A percentile compares a stretch with the other conserved stretches of the same genome.
Conservation (phyloP, 495 filamentous ascomycete genomes). For the Hapsidospora chrysogenum region DNA sequence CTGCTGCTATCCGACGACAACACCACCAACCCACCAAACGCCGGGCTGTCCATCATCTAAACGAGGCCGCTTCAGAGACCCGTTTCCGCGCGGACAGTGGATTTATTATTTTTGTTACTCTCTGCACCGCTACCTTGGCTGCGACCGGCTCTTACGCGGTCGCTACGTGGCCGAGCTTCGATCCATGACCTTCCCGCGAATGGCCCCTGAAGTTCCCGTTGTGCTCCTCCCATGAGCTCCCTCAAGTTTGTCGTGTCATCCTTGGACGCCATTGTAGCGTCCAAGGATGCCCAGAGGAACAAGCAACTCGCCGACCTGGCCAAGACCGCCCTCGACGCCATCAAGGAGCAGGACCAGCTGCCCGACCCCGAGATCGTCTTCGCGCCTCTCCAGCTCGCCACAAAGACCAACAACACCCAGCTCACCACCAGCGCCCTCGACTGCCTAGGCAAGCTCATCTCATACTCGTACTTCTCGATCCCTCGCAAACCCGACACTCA, state of each 20-base stretch:
- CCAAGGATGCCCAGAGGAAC: slow-evolving; percentile 69
- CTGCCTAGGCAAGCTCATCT: slow-evolving; percentile 96
- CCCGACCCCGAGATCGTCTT: slow-evolving; percentile 85
- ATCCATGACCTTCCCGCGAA: too few relatives aligned
- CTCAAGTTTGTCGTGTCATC: slow-evolving; percentile 89
- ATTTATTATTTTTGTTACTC: too few relatives aligned
- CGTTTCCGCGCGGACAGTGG: too few relatives aligned
- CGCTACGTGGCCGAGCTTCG: too few relatives aligned
- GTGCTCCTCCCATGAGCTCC: slow-evolving; percentile 57
- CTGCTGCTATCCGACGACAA: too few relatives aligned
- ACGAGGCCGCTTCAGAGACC: too few relatives aligned
- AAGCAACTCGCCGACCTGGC: slow-evolving; percentile 67
- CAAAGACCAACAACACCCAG: slow-evolving; percentile 64
- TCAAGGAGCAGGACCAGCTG: slow-evolving; percentile 55
- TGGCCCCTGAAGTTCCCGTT: too few relatives aligned
- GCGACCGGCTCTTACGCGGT: too few relatives aligned
- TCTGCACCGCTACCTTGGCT: too few relatives aligned
- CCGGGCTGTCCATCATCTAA: too few relatives aligned
- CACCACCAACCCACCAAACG: too few relatives aligned
- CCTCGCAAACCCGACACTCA: slow-evolving; percentile 28
- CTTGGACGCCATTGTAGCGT: slow-evolving; percentile 74
- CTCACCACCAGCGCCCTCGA: slow-evolving; percentile 83
- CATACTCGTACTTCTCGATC: slow-evolving; percentile 90
- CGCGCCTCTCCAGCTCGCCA: slow-evolving; percentile 73
- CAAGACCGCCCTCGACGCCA: slow-evolving; percentile 63